phyloP scores from a whole-genome alignment of 176 grass and related monocot genomes.

The Cocos nucifera region DNA sequence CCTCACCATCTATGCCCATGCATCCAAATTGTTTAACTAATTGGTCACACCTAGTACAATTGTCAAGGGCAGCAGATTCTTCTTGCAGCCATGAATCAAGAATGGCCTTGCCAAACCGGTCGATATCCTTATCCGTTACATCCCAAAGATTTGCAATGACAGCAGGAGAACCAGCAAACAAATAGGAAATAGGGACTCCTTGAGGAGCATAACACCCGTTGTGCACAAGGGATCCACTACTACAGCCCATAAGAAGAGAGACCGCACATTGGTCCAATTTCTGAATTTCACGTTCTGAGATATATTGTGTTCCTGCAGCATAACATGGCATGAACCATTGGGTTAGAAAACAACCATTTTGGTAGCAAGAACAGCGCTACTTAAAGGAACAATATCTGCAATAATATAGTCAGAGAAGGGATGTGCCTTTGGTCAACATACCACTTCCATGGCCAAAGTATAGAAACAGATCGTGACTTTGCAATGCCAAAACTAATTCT shows the following conservation, averaged over 20 bases:
- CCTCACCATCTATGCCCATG: slow-evolving; percentile 32
- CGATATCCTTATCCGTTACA: slow-evolving; percentile 69
- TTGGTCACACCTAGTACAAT: slow-evolving; percentile 27
- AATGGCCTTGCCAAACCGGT: slow-evolving; percentile 67
- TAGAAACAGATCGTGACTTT: slow-evolving; percentile 68
- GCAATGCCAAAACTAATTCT: slow-evolving; percentile 55
- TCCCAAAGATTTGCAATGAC: slow-evolving; percentile 81
- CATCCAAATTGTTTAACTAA: slow-evolving; percentile 31
- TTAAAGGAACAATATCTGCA: too few species aligned
- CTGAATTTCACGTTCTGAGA: slow-evolving; percentile 62
- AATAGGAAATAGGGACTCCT: slow-evolving; percentile 69
- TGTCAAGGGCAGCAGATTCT: slow-evolving; percentile 9
- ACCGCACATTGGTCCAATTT: slow-evolving; percentile 66
- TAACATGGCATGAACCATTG: not conserved
- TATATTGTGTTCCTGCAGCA: slow-evolving; percentile 72
- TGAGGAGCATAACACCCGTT: slow-evolving; percentile 63
- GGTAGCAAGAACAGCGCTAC: too few species aligned
- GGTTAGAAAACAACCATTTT: too few species aligned
- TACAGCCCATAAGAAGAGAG: slow-evolving; percentile 94
- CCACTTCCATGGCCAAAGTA: slow-evolving; percentile 97
- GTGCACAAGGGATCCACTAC: slow-evolving; percentile 55
- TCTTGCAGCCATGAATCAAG: slow-evolving; percentile 71
- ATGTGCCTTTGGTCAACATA: slow-evolving; percentile 19
- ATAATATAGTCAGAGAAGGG: too few species aligned
- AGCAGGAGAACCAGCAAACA: slow-evolving; percentile 67